Evolutionary conservation across 176 grass and related monocot species (phyloP), one percentile per base, ranked within the genome.

Genomic region (Rhipidocladum racemiflorum): DNA sequence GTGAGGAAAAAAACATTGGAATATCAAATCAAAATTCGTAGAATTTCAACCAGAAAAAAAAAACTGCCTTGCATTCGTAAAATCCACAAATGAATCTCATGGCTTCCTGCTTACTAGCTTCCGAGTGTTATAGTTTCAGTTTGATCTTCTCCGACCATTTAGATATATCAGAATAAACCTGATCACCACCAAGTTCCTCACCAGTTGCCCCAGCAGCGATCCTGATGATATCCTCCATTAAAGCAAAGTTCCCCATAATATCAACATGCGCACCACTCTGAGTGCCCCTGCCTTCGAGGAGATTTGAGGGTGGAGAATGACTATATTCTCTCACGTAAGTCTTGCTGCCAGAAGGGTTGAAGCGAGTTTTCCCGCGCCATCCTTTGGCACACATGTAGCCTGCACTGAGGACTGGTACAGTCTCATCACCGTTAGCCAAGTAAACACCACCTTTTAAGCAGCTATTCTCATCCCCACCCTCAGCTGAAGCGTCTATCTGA

Each of bases 161-260:
- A 61, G 90, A 99, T 75, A 99, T 89, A 78, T 88, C 91, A 39
- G 96, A 93, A 86, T 88, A 91, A 72, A 99, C 96, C 83, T 88
- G 92, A 63, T 99, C 89, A 16, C 96, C 96, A 20, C 87, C 85
- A 13, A 95, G 79, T 65, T 93, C 92, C 64, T 99, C 92, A 18
- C 96, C 96, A 1, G 84, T 90, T 23, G 92, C 91, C 21, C 96
- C 92, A 25, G 92, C 92, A 73, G 91, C 96, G 36, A 99, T 91
- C 83, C 92, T 90, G 76, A 99, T 93, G 23, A 99, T 65, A 89
- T 99, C 96, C 82, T 99, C 96, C 21, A 93, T 93, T 34, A 99
- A 76, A 75, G 96, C 96, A 45, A 99, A 99, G 54, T 99, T 99
- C 8, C 96, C 96, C 96, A 99, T 99, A 45, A 99, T 99, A 81